Base-by-base conservation (phyloP, 2,329 filamentous ascomycete species). In the Bipolaris sorokiniana region DNA sequence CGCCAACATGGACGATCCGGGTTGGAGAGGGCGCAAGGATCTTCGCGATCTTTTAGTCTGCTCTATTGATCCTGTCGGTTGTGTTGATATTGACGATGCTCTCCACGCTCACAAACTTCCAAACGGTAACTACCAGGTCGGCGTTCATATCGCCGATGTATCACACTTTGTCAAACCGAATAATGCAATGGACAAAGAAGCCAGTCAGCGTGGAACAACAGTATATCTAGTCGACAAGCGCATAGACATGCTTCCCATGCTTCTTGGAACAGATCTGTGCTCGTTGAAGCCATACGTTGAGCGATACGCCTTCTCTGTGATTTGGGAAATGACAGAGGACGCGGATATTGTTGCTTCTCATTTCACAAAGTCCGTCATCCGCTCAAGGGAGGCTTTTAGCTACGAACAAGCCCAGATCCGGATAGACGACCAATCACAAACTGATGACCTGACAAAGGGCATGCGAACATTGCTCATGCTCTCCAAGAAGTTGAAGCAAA, bases 151-250 rank as follows among this genome's bases (percentile, higher is more conserved):
- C 77, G 96, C 95, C 26, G 95, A 99, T 76, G 95, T 99, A n/a
- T 98, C 95, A 9, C 90, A 99, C 78, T 99, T 99, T 73, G 95
- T 99, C 70, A 96, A 95, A 78, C 93, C 96, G 23, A 92, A 91
- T 76, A 99, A 94, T 71, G 90, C 95, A 51, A 99, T 99, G 95
- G 96, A 99, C 74, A 86, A 88, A 46, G 95, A 99, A 79, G 95
- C 95, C 3, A 95, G 92, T 72, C 87, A 96, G 71, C 89, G 95
- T 69, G 95, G 95, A 61, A 98, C 95, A 4, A 98, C 94, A 0
- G 95, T 99, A 26, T 99, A 99, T 75, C 83, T 99, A 15, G 95
- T 99, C 3, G 95, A 99, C 78, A 99, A 99, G 83, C 92, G 95
- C 69, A 99, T 99, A 69, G 96, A 99, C 81, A 99, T 99, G 96